phyloP scores from a whole-genome alignment of 208 protist species.

The Borovskyia barvae region DNA sequence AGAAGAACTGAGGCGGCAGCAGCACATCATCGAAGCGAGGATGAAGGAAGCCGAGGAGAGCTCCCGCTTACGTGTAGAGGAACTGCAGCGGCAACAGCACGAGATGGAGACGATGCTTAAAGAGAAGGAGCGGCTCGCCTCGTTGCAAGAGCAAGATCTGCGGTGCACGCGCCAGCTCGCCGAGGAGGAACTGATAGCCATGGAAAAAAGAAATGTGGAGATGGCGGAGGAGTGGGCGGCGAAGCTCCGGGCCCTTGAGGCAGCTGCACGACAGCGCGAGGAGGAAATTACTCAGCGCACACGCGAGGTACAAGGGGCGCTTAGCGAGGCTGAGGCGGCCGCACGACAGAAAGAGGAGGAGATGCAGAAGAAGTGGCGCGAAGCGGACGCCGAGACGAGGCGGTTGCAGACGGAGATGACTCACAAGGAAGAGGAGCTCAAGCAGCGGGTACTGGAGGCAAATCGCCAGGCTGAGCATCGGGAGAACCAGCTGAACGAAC shows the following conservation, averaged over 20 bases:
- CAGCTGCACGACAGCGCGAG: slow-evolving; percentile 35
- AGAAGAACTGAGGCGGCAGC: slow-evolving; percentile 33
- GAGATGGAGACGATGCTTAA: slow-evolving; percentile 46
- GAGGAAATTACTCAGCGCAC: slow-evolving; percentile 35
- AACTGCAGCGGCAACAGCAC: slow-evolving; percentile 49
- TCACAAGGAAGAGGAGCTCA: slow-evolving; percentile 58
- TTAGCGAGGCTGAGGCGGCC: slow-evolving; percentile 40
- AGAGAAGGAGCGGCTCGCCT: slow-evolving; percentile 39
- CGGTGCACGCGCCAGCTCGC: slow-evolving; percentile 23
- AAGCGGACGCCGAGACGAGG: slow-evolving; percentile 44
- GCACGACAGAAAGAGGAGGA: slow-evolving; percentile 37
- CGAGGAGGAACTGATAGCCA: slow-evolving; percentile 39
- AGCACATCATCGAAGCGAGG: slow-evolving; percentile 51
- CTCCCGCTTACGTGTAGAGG: slow-evolving; percentile 45
- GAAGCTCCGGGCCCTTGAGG: slow-evolving; percentile 45
- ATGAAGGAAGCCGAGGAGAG: slow-evolving; percentile 39
- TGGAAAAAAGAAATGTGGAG: slow-evolving; percentile 29
- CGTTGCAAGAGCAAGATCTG: slow-evolving; percentile 46
- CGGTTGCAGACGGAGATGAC: slow-evolving; percentile 42
- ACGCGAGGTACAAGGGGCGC: slow-evolving; percentile 36
- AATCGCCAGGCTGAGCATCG: slow-evolving; percentile 33
- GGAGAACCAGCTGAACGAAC: slow-evolving; percentile 40
- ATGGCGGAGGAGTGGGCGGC: slow-evolving; percentile 52
- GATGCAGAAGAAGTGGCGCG: slow-evolving; percentile 43
- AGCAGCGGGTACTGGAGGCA: slow-evolving; percentile 47